Evolutionary conservation across 2,329 filamentous ascomycete genomes (phyloP), one percentile per base, ranked within the genome.

Genomic region (Talaromyces sp.): DNA sequence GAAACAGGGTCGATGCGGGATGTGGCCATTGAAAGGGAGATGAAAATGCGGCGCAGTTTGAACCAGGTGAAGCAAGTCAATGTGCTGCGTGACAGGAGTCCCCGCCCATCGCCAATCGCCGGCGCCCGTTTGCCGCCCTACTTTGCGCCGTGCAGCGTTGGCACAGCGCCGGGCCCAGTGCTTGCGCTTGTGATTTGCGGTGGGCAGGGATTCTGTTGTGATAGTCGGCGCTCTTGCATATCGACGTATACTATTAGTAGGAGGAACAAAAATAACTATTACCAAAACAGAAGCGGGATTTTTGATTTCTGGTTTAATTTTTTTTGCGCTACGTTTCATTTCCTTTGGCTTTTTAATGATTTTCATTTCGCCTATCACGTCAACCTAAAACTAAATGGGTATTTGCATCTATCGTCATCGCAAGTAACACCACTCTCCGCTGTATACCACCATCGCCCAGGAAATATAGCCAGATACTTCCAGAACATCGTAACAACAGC

Each of bases 361-460:
- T 8, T 43, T 43, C 19, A 43, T 43, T 31, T 31, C 29, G 29
- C 29, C 7, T 31, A 10, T 31, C 29, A 31, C 10, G 29, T n/a
- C n/a, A n/a, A n/a, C n/a, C 29, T 38, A 49, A 46, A 51, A 51
- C 19, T 38, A 57, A 35, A 57, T 51, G 55, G 55, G 55, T 57
- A 57, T 57, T 57, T 29, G 43, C 41, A 35, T 57, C 55, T 51
- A 51, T 51, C 43, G 46, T 46, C 41, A 56, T 29, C 31, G 21
- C 3, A 57, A 51, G 46, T 43, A 19, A n/a, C 13, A 51, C 24
- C 14, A 19, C 46, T 51, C 19, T 51, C 24, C 17, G 46, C 24
- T 51, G 46, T 8, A 27, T 26, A 14, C 21, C 11, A 14, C 46
- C 46, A 51, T 24, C 26, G 21, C 46, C 17, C 9, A 26, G 13